phyloP scores from a whole-genome alignment of 2,329 filamentous ascomycete genomes.

The Dactylellina drechsleri region DNA sequence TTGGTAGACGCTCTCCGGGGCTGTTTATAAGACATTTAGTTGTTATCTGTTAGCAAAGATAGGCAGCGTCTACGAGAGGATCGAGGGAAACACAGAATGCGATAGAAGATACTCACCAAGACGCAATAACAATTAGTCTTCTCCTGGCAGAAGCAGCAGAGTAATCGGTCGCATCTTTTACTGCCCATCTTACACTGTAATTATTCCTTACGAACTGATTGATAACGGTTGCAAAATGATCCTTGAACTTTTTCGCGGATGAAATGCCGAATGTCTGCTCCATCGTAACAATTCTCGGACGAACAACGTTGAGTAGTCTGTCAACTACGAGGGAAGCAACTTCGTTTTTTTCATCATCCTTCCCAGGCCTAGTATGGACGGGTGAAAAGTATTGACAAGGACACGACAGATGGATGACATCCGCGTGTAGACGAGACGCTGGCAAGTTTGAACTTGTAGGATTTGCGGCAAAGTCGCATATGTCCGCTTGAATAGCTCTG shows the following conservation, averaged over 20 bases:
- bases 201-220: constrained; percentile 72
- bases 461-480: constrained; percentile 66
- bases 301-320: constrained; percentile 68
- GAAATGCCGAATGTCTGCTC: constrained; percentile 81
- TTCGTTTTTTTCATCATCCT: constrained; percentile 74
- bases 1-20: constrained; percentile 76
- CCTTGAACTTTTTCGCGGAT: constrained; percentile 62
- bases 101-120: constrained; percentile 63
- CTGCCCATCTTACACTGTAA: constrained; percentile 77
- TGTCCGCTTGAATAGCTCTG: constrained; percentile 63
- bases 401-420: constrained; percentile 78
- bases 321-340: constrained; percentile 66
- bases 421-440: constrained; percentile 65
- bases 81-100: too few relatives aligned
- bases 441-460: constrained; percentile 64
- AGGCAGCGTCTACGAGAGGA: too few relatives aligned
- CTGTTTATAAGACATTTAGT: constrained; percentile 61
- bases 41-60: neutral
- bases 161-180: constrained; percentile 67
- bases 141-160: constrained; percentile 66
- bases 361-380: constrained; percentile 71
- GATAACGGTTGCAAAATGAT: constrained; percentile 70
- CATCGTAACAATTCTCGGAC: constrained; percentile 77
- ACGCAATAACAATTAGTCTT: constrained; percentile 67
- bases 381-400: constrained; percentile 81